phyloP scores from a whole-genome alignment of 2,329 filamentous ascomycete species.

The Xylaria sp. region DNA sequence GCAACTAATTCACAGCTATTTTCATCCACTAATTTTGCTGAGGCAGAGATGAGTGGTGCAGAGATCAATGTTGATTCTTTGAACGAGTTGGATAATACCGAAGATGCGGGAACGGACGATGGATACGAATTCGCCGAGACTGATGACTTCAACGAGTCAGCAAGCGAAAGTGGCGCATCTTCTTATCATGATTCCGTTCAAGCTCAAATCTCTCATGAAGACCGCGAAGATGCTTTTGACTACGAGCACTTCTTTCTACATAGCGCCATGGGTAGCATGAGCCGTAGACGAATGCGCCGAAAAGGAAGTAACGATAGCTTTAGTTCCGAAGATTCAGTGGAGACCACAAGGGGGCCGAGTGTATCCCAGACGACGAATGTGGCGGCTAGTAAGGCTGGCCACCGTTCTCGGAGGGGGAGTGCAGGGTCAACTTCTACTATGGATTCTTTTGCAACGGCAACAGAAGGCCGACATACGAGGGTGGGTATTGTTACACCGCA shows the following conservation, averaged over 20 bases:
- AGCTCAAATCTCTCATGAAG: constrained; percentile 81
- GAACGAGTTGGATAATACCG: constrained; percentile 27
- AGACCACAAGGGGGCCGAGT: constrained; percentile 67
- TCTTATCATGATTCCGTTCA: constrained; percentile 71
- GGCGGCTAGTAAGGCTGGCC: constrained; percentile 42
- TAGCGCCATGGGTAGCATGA: constrained; percentile 86
- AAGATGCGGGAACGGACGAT: constrained; percentile 46
- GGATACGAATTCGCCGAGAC: constrained; percentile 51
- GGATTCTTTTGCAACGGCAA: constrained; percentile 68
- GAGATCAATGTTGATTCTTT: constrained; percentile 39
- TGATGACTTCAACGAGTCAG: constrained; percentile 51
- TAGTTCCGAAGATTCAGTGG: constrained; percentile 69
- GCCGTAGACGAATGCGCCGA: constrained; percentile 60
- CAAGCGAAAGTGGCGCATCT: constrained; percentile 72
- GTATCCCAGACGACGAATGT: constrained; percentile 38
- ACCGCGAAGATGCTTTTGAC: constrained; percentile 94
- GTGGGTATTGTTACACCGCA: constrained; percentile 37
- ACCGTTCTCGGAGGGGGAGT: constrained; percentile 56
- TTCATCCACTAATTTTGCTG: constrained; percentile 15
- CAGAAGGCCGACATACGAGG: constrained; percentile 56
- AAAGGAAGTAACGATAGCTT: constrained; percentile 64
- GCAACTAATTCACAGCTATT: constrained; percentile 29
- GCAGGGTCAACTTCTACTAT: constrained; percentile 62
- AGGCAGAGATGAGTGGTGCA: constrained; percentile 41
- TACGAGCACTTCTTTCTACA: constrained; percentile 97